These are phyloP conservation scores for Tetracladium setigerum DNA, from an alignment of 495 filamentous ascomycete species.

Conservation along the genomic window DNA sequence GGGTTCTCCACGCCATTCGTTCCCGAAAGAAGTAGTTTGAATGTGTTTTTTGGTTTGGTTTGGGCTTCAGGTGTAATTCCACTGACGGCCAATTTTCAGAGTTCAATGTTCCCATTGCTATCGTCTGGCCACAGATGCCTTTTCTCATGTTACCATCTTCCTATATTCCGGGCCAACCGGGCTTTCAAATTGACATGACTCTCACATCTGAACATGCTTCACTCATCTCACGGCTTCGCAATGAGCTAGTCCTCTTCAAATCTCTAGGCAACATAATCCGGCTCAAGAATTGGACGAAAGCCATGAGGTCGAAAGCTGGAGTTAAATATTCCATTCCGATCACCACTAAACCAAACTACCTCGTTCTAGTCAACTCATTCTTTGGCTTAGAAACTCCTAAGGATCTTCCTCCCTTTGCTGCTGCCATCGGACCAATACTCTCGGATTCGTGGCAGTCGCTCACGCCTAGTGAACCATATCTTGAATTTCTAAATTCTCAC, in stretches of 20 bases:
- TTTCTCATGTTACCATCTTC: constrained; percentile 25
- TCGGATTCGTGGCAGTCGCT: constrained; percentile 23
- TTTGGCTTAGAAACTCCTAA: constrained; percentile 31
- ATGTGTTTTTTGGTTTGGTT: too few relatives aligned
- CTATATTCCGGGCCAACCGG: constrained; percentile 32
- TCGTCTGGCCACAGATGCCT: constrained; percentile 32
- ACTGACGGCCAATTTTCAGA: constrained; percentile 1
- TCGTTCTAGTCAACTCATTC: constrained; percentile 34
- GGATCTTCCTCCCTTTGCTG: constrained; percentile 29
- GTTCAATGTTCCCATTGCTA: constrained; percentile 27
- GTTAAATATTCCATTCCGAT: constrained; percentile 19
- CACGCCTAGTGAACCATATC: constrained; percentile 3
- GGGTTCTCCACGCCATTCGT: too few relatives aligned
- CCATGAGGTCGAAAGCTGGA: constrained; percentile 26
- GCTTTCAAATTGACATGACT: constrained; percentile 27
- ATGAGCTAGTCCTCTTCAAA: constrained; percentile 21
- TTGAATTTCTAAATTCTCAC: constrained; percentile 19
- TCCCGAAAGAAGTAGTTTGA: too few relatives aligned
- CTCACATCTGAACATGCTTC: constrained; percentile 29
- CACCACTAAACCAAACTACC: constrained; percentile 30
- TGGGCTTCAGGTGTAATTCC: too few relatives aligned
- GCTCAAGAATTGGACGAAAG: constrained; percentile 20
- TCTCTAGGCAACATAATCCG: constrained; percentile 20
- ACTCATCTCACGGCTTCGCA: constrained; percentile 25
- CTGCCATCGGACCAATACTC: constrained; percentile 30